A percentile compares a stretch with the other conserved stretches of the same genome.
Evolutionary conservation across 495 filamentous ascomycete genomes (phyloP).

Genomic region (Tuber melanosporum): DNA sequence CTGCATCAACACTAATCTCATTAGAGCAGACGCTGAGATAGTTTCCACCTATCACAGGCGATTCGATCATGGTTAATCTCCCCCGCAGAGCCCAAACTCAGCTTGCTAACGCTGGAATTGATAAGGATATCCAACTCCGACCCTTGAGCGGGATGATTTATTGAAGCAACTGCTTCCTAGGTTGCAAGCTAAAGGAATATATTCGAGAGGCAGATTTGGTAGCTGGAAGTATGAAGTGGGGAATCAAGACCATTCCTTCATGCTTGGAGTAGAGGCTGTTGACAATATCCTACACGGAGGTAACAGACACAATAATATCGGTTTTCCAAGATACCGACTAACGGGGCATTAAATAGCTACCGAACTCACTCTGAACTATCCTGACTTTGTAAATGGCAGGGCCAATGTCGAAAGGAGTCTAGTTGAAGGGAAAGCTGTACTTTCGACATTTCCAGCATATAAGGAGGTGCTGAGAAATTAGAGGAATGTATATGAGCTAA

Average conservation of each 20-base stretch:
- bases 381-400: slow-evolving; percentile 93
- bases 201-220: slow-evolving; percentile 93
- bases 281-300: slow-evolving; percentile 87
- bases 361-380: slow-evolving; percentile 96
- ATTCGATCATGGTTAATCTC: slow-evolving; percentile 66
- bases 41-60: slow-evolving; percentile 97
- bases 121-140: slow-evolving; percentile 83
- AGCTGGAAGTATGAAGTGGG: slow-evolving; percentile 96
- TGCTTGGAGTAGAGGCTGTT: slow-evolving; percentile 94
- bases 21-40: slow-evolving; percentile 83
- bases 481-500: not conserved
- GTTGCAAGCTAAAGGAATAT: slow-evolving; percentile 84
- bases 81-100: not conserved
- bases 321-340: not conserved
- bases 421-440: slow-evolving; percentile 54
- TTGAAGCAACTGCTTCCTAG: slow-evolving; percentile 87
- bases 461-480: slow-evolving; percentile 20
- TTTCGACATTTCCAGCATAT: slow-evolving; percentile 8
- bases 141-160: slow-evolving; percentile 89
- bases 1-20: slow-evolving; percentile 94
- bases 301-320: not conserved
- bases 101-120: not conserved
- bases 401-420: slow-evolving; percentile 84
- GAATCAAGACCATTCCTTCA: slow-evolving; percentile 98
- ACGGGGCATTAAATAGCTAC: slow-evolving; percentile 49